Conservation (phyloP, 78 protist species). For the Dictyostelium capitatum region DNA sequence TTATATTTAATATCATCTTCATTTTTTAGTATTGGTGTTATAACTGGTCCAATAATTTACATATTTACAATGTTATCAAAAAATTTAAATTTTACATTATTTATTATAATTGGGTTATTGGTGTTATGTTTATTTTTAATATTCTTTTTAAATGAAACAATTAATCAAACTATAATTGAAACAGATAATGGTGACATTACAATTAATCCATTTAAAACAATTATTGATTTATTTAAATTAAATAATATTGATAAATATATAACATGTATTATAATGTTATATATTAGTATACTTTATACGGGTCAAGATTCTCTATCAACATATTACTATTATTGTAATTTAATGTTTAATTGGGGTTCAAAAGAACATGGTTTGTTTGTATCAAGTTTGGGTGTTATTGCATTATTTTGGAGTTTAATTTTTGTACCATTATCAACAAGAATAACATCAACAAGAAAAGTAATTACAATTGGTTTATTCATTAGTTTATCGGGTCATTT, state of each 20-base stretch:
- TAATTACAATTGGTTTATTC: background rate
- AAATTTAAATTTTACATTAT: background rate
- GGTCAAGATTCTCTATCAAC: background rate
- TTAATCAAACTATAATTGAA: background rate
- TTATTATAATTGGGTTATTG: background rate
- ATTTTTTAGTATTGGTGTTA: background rate
- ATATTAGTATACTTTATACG: background rate
- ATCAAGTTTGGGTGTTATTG: background rate
- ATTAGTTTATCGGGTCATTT: background rate
- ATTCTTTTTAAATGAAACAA: background rate
- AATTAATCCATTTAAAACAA: background rate
- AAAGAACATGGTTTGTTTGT: background rate
- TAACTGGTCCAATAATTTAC: background rate
- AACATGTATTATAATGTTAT: no score
- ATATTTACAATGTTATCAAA: background rate
- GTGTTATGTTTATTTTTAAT: background rate
- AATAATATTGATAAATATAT: no score
- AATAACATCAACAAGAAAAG: background rate
- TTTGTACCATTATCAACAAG: background rate
- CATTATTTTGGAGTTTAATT: background rate
- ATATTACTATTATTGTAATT: background rate
- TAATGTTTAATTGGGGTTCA: background rate
- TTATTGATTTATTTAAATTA: background rate
- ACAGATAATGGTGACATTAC: background rate
- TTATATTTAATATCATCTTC: background rate